phyloP scores from a whole-genome alignment of 2,329 filamentous ascomycete species.

The Tetracladium maxilliforme region DNA sequence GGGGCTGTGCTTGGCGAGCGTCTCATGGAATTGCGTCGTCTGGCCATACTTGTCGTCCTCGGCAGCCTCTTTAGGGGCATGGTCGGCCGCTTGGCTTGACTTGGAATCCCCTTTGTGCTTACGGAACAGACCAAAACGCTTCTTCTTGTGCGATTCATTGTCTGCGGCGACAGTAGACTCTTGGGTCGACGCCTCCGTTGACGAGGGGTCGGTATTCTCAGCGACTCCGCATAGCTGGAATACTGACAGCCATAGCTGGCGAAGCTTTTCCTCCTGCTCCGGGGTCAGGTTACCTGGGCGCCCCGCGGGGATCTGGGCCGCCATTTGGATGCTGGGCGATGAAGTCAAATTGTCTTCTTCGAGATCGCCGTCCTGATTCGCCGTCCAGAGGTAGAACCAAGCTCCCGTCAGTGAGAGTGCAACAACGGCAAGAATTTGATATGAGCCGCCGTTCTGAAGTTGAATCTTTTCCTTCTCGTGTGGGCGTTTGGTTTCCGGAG shows the following conservation, averaged over 20 bases:
- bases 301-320: conserved; percentile 41
- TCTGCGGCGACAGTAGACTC: conserved; percentile 7
- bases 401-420: no score
- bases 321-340: conserved; percentile 17
- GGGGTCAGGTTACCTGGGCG: conserved; percentile 76
- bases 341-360: no score
- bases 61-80: conserved; percentile 16
- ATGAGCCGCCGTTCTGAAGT: no score
- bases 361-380: no score
- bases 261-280: conserved; percentile 78
- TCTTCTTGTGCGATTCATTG: conserved; percentile 56
- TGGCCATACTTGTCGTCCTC: conserved; percentile 86
- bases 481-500: no score
- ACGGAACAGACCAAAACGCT: conserved; percentile 55
- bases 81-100: conserved; percentile 15
- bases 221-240: conserved; percentile 61
- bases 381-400: no score
- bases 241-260: conserved; percentile 69
- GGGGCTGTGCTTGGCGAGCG: conserved; percentile 60
- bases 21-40: conserved; percentile 72
- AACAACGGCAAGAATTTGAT: no score
- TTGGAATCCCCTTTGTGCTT: conserved; percentile 36
- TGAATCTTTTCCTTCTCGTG: no score
- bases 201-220: conserved; percentile 17
- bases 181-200: conserved; percentile 2